Base-by-base conservation (phyloP, 2,329 filamentous ascomycete genomes). In the Madurella mycetomatis region DNA sequence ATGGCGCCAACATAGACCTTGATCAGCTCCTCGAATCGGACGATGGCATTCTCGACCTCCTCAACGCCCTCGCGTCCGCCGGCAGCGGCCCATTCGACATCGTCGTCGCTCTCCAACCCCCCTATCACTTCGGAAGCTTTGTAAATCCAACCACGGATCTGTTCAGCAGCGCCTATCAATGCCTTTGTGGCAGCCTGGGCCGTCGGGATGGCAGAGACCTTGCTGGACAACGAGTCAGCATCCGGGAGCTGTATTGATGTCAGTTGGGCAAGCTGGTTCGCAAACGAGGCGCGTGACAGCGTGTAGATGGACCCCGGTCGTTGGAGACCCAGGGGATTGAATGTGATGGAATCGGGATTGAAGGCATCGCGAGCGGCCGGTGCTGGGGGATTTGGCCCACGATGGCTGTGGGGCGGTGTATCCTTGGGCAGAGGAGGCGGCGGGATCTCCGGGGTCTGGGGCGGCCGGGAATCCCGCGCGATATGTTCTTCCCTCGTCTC, bases 1-100 rank as follows among this genome's bases (percentile, higher is more conserved):
- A 97, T 96, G n/a, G 92, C 91, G 56, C 84, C 81, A 51, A 97
- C 88, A 67, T 96, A 99, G 60, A 95, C 89, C 64, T 92, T 90
- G 66, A 97, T 90, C 53, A 99, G 77, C 49, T 86, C 83, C 67
- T 96, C 91, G 65, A 97, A 99, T 47, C 88, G 85, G 39, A 80
- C 76, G 57, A 97, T 92, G 18, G 92, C 84, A 60, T 76, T 81
- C 65, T 87, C 84, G 19, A 87, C 85, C 62, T 87, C 85, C 48
- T 85, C 85, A 37, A 92, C 76, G 2, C 89, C 89, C 70, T 92
- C 88, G 57, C 87, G 79, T 2, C 94, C 94, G 49, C 90, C 94
- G 7, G 83, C 83, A 1, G 92, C 92, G 2, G 94, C 92, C 94
- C 94, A 99, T 70, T 97, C 92, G 15, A 97, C 91, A 67, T 99